Evolutionary conservation across 164 flowering plant genomes (phyloP).

Genomic region (Sextonia rubra): DNA sequence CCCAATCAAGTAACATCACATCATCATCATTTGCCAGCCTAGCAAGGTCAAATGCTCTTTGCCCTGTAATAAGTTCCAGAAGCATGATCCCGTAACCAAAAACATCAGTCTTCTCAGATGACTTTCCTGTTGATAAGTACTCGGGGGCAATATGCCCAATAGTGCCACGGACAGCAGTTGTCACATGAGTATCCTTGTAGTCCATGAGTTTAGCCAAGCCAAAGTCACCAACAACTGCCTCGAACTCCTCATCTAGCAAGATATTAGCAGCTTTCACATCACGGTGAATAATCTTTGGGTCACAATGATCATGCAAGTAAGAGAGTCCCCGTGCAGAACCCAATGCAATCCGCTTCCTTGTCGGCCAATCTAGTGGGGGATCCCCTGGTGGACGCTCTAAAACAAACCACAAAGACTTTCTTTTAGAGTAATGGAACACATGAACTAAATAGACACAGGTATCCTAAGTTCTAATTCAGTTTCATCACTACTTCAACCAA

Average conservation of each 20-base stretch:
- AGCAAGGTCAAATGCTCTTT: constrained; percentile 89
- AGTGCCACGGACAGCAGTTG: constrained; percentile 91
- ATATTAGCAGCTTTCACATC: constrained; percentile 96
- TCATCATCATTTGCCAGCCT: constrained; percentile 94
- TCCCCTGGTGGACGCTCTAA: constrained; percentile 60
- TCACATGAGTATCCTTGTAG: constrained; percentile 95
- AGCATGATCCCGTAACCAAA: constrained; percentile 95
- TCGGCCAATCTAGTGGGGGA: constrained; percentile 79
- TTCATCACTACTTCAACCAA: neutral
- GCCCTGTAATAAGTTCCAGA: constrained; percentile 91
- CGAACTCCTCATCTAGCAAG: constrained; percentile 85
- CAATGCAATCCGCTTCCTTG: constrained; percentile 66
- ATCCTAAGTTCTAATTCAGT: neutral
- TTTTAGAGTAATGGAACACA: neutral
- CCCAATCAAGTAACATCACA: constrained; percentile 97
- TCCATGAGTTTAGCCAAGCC: constrained; percentile 93
- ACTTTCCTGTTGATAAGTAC: constrained; percentile 83
- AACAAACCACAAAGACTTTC: constrained; percentile 15
- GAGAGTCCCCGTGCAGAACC: constrained; percentile 91
- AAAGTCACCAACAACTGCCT: constrained; percentile 95
- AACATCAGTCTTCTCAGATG: constrained; percentile 92
- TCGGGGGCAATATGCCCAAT: constrained; percentile 95
- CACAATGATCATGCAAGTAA: constrained; percentile 92
- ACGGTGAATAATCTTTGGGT: constrained; percentile 91
- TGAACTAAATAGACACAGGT: neutral